Evolutionary conservation across 148 eudicot species (phyloP).

Genomic region (Oxyria digyna): DNA sequence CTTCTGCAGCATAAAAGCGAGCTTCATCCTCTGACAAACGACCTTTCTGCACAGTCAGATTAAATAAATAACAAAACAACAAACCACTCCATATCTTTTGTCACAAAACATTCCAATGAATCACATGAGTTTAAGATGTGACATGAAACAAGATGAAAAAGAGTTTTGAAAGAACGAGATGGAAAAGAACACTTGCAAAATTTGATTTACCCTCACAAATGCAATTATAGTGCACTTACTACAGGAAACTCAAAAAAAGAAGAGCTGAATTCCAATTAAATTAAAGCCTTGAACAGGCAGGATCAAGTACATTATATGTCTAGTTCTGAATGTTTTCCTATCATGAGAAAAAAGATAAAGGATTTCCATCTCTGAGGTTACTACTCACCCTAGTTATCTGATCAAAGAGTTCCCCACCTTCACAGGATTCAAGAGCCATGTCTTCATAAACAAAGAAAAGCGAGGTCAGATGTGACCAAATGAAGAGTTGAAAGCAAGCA

Average conservation of each 20-base stretch:
- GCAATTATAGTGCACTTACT: not conserved
- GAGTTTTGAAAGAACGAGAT: too few species aligned
- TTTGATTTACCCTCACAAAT: not conserved
- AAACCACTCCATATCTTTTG: too few species aligned
- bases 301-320: not conserved
- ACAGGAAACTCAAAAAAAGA: not conserved
- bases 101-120: not conserved
- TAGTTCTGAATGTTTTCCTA: not conserved
- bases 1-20: constrained; percentile 92
- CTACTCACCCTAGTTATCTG: constrained; percentile 90
- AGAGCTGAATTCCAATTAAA: not conserved
- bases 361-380: not conserved
- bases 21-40: constrained; percentile 91
- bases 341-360: not conserved
- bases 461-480: not conserved
- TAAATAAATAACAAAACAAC: constrained; percentile 13
- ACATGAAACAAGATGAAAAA: not conserved
- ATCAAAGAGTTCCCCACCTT: constrained; percentile 98
- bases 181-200: not conserved
- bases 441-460: constrained; percentile 34
- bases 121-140: not conserved
- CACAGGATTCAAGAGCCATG: constrained; percentile 97
- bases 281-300: not conserved
- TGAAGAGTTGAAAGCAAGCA: constrained; percentile 7
- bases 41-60: constrained; percentile 63